Percentiles rank a stretch among this genome's conserved stretches.
Evolutionary conservation across 225 moss, liverwort and hornwort genomes (phyloP).

Genomic region (Marchantia polymorpha): DNA sequence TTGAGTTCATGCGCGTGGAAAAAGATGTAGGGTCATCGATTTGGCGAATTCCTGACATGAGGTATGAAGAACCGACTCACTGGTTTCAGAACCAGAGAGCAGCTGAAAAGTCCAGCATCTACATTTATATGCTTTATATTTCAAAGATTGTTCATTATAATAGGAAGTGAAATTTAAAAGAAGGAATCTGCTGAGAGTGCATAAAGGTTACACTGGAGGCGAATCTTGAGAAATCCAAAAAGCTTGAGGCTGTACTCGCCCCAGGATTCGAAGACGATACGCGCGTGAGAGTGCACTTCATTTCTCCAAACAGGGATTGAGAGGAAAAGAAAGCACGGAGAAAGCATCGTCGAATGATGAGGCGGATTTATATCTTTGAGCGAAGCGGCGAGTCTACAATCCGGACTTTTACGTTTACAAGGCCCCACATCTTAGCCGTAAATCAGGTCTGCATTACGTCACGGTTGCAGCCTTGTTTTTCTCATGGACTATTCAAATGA

Average conservation of each 20-base stretch:
- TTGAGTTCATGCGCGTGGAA: neutral
- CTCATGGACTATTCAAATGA: no score
- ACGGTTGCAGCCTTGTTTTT: neutral
- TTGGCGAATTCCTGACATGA: no score
- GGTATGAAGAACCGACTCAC: no score
- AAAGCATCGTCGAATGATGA: neutral
- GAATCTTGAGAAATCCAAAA: neutral
- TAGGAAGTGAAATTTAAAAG: neutral
- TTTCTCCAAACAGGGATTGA: neutral
- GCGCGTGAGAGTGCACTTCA: neutral
- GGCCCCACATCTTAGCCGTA: neutral
- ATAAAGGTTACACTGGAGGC: neutral
- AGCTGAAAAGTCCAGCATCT: no score
- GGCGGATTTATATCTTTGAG: neutral
- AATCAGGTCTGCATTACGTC: neutral
- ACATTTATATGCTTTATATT: no score
- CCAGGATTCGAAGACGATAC: neutral
- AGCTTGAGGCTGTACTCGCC: neutral
- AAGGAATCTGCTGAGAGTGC: neutral
- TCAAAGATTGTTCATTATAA: no score
- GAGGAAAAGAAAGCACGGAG: neutral
- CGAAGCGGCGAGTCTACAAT: neutral
- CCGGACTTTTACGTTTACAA: neutral
- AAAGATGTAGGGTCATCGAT: neutral
- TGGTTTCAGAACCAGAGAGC: no score